These are phyloP conservation scores for Basidiobolus meristosporus DNA, from an alignment of 371 early-diverging fungal species.

Conservation along the genomic window DNA sequence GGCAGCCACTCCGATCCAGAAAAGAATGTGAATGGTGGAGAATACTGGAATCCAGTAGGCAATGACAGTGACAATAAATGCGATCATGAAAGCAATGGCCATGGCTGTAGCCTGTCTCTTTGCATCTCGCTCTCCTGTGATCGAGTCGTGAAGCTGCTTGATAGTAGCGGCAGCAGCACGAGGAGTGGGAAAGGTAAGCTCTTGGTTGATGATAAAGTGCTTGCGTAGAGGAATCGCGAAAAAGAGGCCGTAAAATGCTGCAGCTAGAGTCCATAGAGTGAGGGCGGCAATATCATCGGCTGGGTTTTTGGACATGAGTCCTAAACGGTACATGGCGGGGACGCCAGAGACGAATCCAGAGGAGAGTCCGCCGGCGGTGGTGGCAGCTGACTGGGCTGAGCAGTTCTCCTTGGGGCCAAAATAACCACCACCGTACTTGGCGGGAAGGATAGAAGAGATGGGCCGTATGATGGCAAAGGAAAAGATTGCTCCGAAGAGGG, in stretches of 20 bases:
- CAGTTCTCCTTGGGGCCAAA: constrained; percentile 53
- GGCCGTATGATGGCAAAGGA: constrained; percentile 47
- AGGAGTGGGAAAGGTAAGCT: constrained; percentile 49
- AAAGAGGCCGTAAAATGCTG: constrained; percentile 54
- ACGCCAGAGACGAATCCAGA: constrained; percentile 44
- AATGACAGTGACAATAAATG: constrained; percentile 24
- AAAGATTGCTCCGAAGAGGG: constrained; percentile 43
- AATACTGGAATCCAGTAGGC: constrained; percentile 36
- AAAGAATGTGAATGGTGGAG: constrained; percentile 26
- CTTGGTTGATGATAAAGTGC: constrained; percentile 46
- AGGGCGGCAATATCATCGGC: constrained; percentile 23
- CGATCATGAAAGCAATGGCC: constrained; percentile 17
- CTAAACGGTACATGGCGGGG: constrained; percentile 47
- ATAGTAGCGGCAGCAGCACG: constrained; percentile 50
- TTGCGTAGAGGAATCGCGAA: constrained; percentile 52
- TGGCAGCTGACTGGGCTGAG: constrained; percentile 46
- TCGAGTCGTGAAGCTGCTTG: constrained; percentile 27
- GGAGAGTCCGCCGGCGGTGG: constrained; percentile 49
- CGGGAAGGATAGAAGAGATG: constrained; percentile 19
- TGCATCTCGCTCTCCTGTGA: constrained; percentile 16
- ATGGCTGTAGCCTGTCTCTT: constrained; percentile 20
- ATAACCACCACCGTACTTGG: constrained; percentile 24
- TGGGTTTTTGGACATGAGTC: constrained; percentile 20
- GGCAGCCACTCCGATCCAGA: constrained; percentile 27
- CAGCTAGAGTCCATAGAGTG: constrained; percentile 27